Percentiles rank a stretch among this genome's conserved stretches.
These are phyloP conservation scores for Schrenkiella parvula DNA, from an alignment of 345 rosid species.

Conservation along the genomic window DNA sequence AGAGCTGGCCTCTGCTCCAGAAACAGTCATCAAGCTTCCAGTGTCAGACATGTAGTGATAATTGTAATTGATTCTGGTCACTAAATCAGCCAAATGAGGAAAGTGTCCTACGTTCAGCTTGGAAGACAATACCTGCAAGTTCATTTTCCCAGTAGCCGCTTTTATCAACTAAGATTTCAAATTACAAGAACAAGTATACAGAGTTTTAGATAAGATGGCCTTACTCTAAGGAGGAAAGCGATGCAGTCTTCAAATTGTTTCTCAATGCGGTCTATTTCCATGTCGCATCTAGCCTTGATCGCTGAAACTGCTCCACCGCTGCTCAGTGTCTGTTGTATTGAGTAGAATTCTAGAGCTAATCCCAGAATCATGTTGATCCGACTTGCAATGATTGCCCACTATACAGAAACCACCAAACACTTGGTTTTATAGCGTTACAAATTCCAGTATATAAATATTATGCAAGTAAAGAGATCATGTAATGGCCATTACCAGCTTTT, in stretches of 20 bases:
- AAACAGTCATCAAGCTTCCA: constrained; percentile 64
- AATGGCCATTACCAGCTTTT: constrained; percentile 65
- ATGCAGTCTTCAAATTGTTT: constrained; percentile 90
- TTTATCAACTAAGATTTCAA: background rate
- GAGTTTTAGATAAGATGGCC: constrained; percentile 6
- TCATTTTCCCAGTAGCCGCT: background rate
- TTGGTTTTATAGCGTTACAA: background rate
- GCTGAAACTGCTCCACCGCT: constrained; percentile 76
- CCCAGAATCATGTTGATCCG: constrained; percentile 86
- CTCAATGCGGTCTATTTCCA: constrained; percentile 76
- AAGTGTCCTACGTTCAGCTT: constrained; percentile 90
- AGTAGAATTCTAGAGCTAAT: constrained; percentile 86
- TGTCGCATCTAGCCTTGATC: constrained; percentile 76
- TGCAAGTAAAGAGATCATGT: constrained; percentile 15
- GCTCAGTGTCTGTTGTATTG: constrained; percentile 76
- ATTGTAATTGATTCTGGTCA: constrained; percentile 91
- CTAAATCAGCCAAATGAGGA: constrained; percentile 92
- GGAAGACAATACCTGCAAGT: constrained; percentile 74
- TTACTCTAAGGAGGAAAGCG: constrained; percentile 89
- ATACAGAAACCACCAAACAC: constrained; percentile 20
- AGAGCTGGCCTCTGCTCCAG: constrained; percentile 49
- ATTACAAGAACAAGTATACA: background rate
- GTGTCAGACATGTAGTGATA: constrained; percentile 86
- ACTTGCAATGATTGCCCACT: constrained; percentile 95
- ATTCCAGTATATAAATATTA: background rate